Conservation (phyloP, 306 rosid species). For the Casuarina glauca region DNA sequence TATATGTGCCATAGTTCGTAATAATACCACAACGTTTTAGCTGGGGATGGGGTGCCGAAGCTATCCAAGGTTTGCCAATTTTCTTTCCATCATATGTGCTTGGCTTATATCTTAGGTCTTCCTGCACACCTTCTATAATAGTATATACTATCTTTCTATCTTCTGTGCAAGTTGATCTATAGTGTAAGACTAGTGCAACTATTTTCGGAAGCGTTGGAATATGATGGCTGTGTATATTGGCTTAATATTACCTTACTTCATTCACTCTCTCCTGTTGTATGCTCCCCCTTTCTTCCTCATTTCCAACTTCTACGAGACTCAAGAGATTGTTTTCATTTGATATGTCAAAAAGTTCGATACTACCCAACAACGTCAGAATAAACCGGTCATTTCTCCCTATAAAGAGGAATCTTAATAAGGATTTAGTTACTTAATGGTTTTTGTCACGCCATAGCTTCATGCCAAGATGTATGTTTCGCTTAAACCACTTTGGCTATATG, state of each 20-base stretch:
- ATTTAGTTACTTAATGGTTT: no score
- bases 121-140: slow-evolving; percentile 5
- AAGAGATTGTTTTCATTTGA: no score
- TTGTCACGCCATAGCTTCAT: no score
- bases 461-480: no score
- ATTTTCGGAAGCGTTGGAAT: slow-evolving; percentile 5
- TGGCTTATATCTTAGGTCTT: slow-evolving; percentile 11
- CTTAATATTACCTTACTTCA: not conserved
- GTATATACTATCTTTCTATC: not conserved
- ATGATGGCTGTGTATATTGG: slow-evolving; percentile 14
- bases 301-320: not conserved
- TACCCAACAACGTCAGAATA: no score
- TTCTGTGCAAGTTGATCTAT: slow-evolving; percentile 7
- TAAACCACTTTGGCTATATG: no score
- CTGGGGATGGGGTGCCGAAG: slow-evolving; percentile 22
- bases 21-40: slow-evolving; percentile 2
- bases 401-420: no score
- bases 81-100: slow-evolving; percentile 13
- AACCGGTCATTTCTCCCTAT: no score
- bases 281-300: not conserved
- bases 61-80: slow-evolving; percentile 25
- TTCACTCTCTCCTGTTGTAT: not conserved
- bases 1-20: slow-evolving; percentile 18
- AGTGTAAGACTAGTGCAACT: slow-evolving; percentile 4
- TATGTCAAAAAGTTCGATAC: no score